Evolutionary conservation across 1,139 yeast genomes (phyloP), one percentile per base, ranked within the genome.

Genomic region (Suhomyces anneliseae): DNA sequence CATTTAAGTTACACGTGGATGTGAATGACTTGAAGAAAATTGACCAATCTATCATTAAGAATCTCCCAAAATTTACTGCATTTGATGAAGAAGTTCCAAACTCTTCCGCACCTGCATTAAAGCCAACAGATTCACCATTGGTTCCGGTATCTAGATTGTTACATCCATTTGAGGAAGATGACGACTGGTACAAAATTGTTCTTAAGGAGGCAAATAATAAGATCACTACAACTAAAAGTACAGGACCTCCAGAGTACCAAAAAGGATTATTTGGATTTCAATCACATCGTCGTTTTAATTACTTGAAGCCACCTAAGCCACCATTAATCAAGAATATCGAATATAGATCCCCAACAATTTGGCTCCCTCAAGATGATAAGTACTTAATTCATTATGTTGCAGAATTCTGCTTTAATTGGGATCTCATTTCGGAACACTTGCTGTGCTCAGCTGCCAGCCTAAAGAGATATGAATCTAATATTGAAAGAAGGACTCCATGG

Each of bases 401-500:
- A 19, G 93, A 92, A 52, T 92, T 85, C 62, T 83, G 90, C 10
- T 90, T 89, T 68, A 93, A 93, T 62, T 93, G 99, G 99, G 93
- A 86, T 50, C 78, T 92, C 42, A 89, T 93, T 12, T 82, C 97
- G 1, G 88, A 92, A 19, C 89, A 87, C 62, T 72, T 93, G 19
- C 71, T 65, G 77, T 78, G 83, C 3, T 74, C 76, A 45, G 81
- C 90, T 1, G 81, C 88, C 0, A 72, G 76, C 34, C 59, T 75
- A 49, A 74, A 76, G 60, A 82, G 85, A 12, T 89, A 89, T 62
- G 81, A 84, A 38, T 87, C 98, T 0, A 90, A 88, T 55, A 89
- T 90, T 48, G 98, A 93, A 65, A 79, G 98, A 57, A 79, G 99
- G 60, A 93, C 98, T 0, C 95, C 99, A 0, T 93, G 99, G 99